Percentiles rank a stretch among this genome's conserved stretches.
These are phyloP conservation scores for Geranium incanum DNA, from an alignment of 441 rosid genomes.

Conservation along the genomic window DNA sequence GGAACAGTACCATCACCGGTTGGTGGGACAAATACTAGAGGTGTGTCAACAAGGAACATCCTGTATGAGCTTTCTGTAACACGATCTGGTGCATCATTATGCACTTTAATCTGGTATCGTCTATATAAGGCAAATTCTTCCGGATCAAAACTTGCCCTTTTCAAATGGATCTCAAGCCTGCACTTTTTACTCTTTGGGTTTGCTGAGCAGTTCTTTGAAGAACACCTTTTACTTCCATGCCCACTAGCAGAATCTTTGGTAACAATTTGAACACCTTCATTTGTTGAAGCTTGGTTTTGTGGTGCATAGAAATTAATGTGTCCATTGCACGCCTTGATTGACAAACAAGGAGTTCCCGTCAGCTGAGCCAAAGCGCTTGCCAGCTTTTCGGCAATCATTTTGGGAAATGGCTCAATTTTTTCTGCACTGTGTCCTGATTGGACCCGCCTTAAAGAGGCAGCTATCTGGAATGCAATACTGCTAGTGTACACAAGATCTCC, in stretches of 20 bases:
- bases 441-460: slow-evolving; percentile 41
- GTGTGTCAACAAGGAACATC: slow-evolving; percentile 81
- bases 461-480: slow-evolving; percentile 76
- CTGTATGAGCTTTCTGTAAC: slow-evolving; percentile 55
- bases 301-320: slow-evolving; percentile 63
- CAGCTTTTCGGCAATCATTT: slow-evolving; percentile 54
- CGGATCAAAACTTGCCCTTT: slow-evolving; percentile 75
- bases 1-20: slow-evolving; percentile 59
- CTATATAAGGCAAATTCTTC: slow-evolving; percentile 71
- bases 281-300: slow-evolving; percentile 23
- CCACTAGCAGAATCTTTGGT: slow-evolving; percentile 33
- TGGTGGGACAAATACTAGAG: slow-evolving; percentile 54
- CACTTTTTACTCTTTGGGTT: slow-evolving; percentile 32
- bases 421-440: slow-evolving; percentile 21
- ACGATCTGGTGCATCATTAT: slow-evolving; percentile 49
- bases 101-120: slow-evolving; percentile 75
- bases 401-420: slow-evolving; percentile 34
- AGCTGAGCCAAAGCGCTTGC: slow-evolving; percentile 34
- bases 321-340: slow-evolving; percentile 59
- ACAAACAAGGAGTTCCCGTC: slow-evolving; percentile 31
- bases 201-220: slow-evolving; percentile 29
- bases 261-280: slow-evolving; percentile 28
- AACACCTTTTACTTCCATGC: slow-evolving; percentile 19
- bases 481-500: slow-evolving; percentile 63
- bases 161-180: slow-evolving; percentile 64